phyloP scores from a whole-genome alignment of 768 basidiomycete species.

The Terana coerulea region DNA sequence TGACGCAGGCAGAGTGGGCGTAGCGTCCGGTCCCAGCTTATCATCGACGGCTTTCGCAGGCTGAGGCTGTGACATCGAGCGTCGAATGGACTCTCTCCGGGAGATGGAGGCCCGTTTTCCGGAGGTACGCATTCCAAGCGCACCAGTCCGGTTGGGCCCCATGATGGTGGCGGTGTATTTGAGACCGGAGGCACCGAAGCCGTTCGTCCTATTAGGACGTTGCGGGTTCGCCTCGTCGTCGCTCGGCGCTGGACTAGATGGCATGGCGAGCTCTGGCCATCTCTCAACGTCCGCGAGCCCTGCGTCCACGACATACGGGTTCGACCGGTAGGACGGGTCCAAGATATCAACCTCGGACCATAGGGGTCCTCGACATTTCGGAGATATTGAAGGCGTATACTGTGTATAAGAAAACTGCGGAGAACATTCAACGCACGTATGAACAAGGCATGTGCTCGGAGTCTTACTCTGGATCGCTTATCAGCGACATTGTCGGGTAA shows the following conservation, averaged over 20 bases:
- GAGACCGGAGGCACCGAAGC: constrained; percentile 51
- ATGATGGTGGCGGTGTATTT: constrained; percentile 90
- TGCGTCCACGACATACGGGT: constrained; percentile 79
- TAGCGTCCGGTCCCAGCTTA: constrained; percentile 1
- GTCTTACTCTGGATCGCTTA: constrained; percentile 59
- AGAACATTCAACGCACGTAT: background rate
- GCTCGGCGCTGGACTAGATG: constrained; percentile 67
- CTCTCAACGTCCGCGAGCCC: constrained; percentile 72
- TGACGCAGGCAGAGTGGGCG: constrained; percentile 10
- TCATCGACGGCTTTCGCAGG: background rate
- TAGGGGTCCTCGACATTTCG: constrained; percentile 87
- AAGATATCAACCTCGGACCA: constrained; percentile 78
- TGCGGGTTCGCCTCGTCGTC: constrained; percentile 58
- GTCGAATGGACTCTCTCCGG: constrained; percentile 18
- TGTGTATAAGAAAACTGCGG: constrained; percentile 77
- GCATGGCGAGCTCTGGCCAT: constrained; percentile 82
- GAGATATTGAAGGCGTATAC: constrained; percentile 81
- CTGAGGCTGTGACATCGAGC: constrained; percentile 14
- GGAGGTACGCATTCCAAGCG: constrained; percentile 70
- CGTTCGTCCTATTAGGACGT: constrained; percentile 22
- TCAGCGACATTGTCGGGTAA: constrained; percentile 64
- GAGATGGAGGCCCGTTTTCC: constrained; percentile 44
- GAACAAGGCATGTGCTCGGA: background rate
- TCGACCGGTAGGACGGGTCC: constrained; percentile 70
- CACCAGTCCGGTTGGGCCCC: constrained; percentile 63